Base-by-base conservation (phyloP, 768 basidiomycete genomes). In the Mycena sanguinolenta region DNA sequence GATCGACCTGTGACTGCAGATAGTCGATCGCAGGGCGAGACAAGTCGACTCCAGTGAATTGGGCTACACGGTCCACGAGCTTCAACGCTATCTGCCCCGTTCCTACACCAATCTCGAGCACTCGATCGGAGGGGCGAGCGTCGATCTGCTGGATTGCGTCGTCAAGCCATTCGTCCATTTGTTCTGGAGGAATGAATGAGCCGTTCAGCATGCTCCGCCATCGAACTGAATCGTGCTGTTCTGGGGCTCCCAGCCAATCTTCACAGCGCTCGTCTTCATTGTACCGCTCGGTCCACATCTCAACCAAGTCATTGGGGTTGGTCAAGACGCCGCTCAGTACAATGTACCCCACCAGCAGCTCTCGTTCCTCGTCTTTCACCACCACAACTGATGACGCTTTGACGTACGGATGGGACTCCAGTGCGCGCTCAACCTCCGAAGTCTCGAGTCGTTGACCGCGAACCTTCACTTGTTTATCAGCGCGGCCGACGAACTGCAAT, bases 381-480 rank as follows among this genome's bases (percentile, higher is more conserved):
- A 55, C 53, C 53, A 55, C 53, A 55, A 55, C 53, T 32, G 53
- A 55, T 28, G 53, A 55, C 17, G 28, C 53, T 55, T 55, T 34
- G 34, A 55, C 53, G 53, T 55, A 55, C 53, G 53, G 53, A 32
- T 55, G 53, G 53, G 53, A 55, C 53, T 55, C 30, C 32, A 55
- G 53, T 30, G 53, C 53, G 34, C 53, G 53, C 53, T 55, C 53
- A 30, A 55, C 53, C 53, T 55, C 53, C 53, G 53, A 55, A 2
- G 53, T 55, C 53, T 55, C 53, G 53, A 55, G 53, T 55, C 53
- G 53, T 55, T 55, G 53, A 55, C 53, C 53, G 53, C 53, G 53
- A 34, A 55, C 53, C 30, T 55, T 55, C 30, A 55, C 53, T 55
- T 55, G 53, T 55, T 28, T 55, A 34, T 55, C 53, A 34, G 53